Conservation (phyloP, 2,329 filamentous ascomycete species). For the Fusarium equiseti region DNA sequence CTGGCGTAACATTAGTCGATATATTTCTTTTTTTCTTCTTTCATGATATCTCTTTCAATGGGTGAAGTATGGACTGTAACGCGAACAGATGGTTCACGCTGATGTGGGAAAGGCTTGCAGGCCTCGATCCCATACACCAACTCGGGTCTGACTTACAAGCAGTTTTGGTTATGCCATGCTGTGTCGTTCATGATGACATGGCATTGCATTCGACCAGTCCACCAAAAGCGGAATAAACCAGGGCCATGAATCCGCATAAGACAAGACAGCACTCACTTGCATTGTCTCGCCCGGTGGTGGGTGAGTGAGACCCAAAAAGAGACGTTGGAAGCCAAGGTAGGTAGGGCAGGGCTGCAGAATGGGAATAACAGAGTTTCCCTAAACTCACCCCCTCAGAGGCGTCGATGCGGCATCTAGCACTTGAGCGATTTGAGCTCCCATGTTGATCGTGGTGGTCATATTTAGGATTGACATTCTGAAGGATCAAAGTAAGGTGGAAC, state of each 20-base stretch:
- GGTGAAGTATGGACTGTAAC: neutral
- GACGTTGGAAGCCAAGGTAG: slow-evolving; percentile 31
- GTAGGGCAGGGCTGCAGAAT: slow-evolving; percentile 31
- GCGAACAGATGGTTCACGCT: slow-evolving; percentile 12
- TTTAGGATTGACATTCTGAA: slow-evolving; percentile 1
- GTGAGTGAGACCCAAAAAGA: slow-evolving; percentile 28
- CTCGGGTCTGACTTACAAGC: slow-evolving; percentile 12
- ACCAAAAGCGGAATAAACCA: slow-evolving; percentile 22
- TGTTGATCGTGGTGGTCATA: slow-evolving; percentile 7
- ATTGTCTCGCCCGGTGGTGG: slow-evolving; percentile 30
- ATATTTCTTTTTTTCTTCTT: slow-evolving; percentile 16
- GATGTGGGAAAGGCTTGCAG: slow-evolving; percentile 18
- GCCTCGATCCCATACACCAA: slow-evolving; percentile 23
- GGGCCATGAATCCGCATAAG: slow-evolving; percentile 9
- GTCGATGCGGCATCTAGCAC: neutral
- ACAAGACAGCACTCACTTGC: slow-evolving; percentile 42
- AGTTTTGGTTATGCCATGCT: neutral
- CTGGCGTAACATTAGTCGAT: slow-evolving; percentile 18
- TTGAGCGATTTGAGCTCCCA: slow-evolving; percentile 14
- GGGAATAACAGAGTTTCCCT: slow-evolving; percentile 6
- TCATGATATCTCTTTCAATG: neutral
- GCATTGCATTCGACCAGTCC: slow-evolving; percentile 29
- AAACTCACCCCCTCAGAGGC: slow-evolving; percentile 21
- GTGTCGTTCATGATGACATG: slow-evolving; percentile 37
- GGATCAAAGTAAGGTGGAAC: neutral